Evolutionary conservation across 441 rosid species (phyloP).

Genomic region (Erodium texanum): DNA sequence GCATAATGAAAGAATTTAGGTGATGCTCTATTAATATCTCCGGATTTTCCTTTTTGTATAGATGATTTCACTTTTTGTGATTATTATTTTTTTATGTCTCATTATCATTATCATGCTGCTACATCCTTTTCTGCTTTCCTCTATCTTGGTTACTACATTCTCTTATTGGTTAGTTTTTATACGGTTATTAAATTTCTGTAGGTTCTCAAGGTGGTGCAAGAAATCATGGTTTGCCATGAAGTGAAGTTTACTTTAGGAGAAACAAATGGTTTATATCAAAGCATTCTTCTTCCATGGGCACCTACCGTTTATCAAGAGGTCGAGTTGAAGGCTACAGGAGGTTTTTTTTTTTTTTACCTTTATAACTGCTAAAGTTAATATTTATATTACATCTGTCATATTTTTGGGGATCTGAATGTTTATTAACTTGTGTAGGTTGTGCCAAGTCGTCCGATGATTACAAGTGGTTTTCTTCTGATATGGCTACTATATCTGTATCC

Average conservation of each 20-base stretch:
- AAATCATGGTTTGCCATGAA: conserved; percentile 69
- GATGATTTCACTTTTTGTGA: background rate
- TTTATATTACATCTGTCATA: conserved; percentile 11
- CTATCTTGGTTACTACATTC: background rate
- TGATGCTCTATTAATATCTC: background rate
- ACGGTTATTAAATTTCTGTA: conserved; percentile 24
- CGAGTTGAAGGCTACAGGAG: conserved; percentile 76
- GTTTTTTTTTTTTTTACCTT: conserved; percentile 32
- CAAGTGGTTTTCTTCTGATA: conserved; percentile 88
- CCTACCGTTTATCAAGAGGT: conserved; percentile 77
- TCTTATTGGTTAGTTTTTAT: conserved; percentile 6
- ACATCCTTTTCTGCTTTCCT: background rate
- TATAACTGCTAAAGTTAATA: conserved; percentile 3
- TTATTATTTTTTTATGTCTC: background rate
- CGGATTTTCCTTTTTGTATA: background rate
- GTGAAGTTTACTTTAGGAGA: conserved; percentile 49
- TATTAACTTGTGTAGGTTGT: conserved; percentile 49
- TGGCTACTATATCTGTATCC: conserved; percentile 49
- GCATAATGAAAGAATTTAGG: background rate
- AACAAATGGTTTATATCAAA: conserved; percentile 28
- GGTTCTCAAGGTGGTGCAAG: conserved; percentile 74
- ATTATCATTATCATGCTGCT: conserved; percentile 5
- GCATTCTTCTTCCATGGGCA: conserved; percentile 79
- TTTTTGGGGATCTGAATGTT: conserved; percentile 17
- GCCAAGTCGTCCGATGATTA: conserved; percentile 71